Evolutionary conservation across 768 basidiomycete species (phyloP), one percentile per base, ranked within the genome.

Genomic region (Leccinum fibrillosum): DNA sequence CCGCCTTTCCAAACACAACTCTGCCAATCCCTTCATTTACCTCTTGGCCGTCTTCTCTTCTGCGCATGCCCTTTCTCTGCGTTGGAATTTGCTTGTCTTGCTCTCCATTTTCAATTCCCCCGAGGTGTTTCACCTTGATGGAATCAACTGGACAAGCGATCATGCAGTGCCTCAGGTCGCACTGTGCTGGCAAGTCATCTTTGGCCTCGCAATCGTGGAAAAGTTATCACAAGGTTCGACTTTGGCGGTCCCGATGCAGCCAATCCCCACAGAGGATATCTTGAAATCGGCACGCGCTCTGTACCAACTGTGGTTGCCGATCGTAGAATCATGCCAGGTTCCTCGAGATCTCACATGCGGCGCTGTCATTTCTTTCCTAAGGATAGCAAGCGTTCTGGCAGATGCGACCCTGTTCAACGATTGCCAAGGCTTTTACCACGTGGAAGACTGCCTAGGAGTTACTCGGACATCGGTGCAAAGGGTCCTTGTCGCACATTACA

Each of bases 331-430:
- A 57, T 25, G 66, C 68, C 56, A 64, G 2, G 69, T 81, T 7
- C 66, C 74, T n/a, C 76, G 75, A 21, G 58, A 60, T 42, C 47
- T 71, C 21, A 48, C 60, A 3, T 59, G 62, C 26, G 72, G 73
- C 8, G 69, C 82, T 35, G 61, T 75, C 5, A 69, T 75, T 6
- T 68, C 79, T 1, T 83, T 85, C 63, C 68, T 85, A 30, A 78
- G 72, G 47, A 64, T 84, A 32, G 75, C 82, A 8, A 75, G 69
- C 15, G 57, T 65, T n/a, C 68, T 77, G 6, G 63, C 59, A 5
- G 81, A 84, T 54, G 63, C 55, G 1, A 59, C 67, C 9, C 62
- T 85, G 11, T 68, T 72, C 34, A 66, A 72, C 5, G 74, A 63
- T 3, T 82, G 78, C 58, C 66, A 64, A 48, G 70, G 63, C 11